Base-by-base conservation (phyloP, 2,329 filamentous ascomycete species). In the Pseudogymnoascus sp. region DNA sequence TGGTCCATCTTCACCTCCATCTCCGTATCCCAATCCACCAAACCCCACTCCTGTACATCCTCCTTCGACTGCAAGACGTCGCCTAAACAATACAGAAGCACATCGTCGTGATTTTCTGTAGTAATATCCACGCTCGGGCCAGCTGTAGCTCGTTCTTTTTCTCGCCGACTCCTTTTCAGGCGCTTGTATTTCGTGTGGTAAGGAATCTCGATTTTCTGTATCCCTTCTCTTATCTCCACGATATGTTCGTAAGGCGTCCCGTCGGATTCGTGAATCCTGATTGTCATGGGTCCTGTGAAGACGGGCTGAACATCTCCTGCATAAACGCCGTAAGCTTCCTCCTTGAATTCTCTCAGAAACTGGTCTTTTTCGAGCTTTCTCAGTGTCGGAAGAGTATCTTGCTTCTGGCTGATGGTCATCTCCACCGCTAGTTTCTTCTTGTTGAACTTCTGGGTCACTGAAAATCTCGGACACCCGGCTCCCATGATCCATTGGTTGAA, bases 161-260 rank as follows among this genome's bases (percentile, higher is more conserved):
- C 86, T 33, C 90, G 82, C 50, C 89, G 85, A 64, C 90, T 97
- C 56, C 93, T 83, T 79, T 99, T 99, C 2, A 99, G 82, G 7
- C 96, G 88, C 78, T 98, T 99, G 78, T 99, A 99, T 74, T 99
- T 99, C 0, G 95, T 99, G 71, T 98, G 98, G 77, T 99, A 99
- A 0, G 93, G 93, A 65, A 99, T 97, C 66, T 97, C 93, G 65
- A 98, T 90, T 72, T 89, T 91, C 2, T 89, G 90, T 12, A 86
- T 84, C 28, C 89, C 88, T 68, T 97, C 92, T 65, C 92, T 92
- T 72, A 99, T 96, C 70, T 97, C 91, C 33, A 98, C 88, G 66
- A 97, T 97, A 72, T 99, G 95, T 73, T 99, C 95, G 72, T 99
- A 99, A 2, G 95, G 95, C 0, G 95, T 98, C 8, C 95, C 95